Evolutionary conservation across 257 asterid species (phyloP).

Genomic region (Jacaranda copaia): DNA sequence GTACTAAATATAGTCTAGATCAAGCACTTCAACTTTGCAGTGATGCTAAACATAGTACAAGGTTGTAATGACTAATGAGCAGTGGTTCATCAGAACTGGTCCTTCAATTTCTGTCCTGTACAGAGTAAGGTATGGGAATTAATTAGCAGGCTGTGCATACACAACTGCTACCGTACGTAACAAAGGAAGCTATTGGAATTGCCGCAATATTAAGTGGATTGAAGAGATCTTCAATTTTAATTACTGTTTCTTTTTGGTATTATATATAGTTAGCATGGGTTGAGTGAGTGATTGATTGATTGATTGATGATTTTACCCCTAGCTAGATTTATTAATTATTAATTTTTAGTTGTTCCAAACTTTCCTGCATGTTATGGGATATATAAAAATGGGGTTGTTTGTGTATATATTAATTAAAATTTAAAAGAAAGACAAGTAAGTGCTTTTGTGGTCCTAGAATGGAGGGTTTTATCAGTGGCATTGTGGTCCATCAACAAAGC

Average conservation of each 20-base stretch:
- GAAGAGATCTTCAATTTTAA: background rate
- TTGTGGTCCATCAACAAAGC: conserved; percentile 54
- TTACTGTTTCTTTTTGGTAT: too few species aligned
- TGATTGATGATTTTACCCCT: conserved; percentile 25
- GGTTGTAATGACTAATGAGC: background rate
- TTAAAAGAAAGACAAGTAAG: conserved; percentile 22
- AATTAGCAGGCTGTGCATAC: background rate
- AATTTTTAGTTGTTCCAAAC: background rate
- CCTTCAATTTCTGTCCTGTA: conserved; percentile 3
- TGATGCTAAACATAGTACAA: conserved; percentile 23
- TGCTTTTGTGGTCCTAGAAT: conserved; percentile 48
- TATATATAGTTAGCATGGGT: too few species aligned
- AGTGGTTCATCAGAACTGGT: conserved; percentile 3
- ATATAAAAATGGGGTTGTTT: conserved; percentile 1
- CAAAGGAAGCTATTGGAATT: conserved; percentile 25
- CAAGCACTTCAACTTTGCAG: too few species aligned
- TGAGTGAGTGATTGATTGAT: too few species aligned
- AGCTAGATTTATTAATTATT: background rate
- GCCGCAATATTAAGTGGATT: conserved; percentile 2
- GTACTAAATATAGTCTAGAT: background rate
- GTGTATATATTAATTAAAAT: background rate
- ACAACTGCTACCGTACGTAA: background rate
- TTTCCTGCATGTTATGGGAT: conserved; percentile 25
- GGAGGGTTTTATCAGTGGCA: conserved; percentile 23
- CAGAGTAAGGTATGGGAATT: background rate